phyloP scores from a whole-genome alignment of 208 protist genomes.

The Balamuthia mandrillaris region DNA sequence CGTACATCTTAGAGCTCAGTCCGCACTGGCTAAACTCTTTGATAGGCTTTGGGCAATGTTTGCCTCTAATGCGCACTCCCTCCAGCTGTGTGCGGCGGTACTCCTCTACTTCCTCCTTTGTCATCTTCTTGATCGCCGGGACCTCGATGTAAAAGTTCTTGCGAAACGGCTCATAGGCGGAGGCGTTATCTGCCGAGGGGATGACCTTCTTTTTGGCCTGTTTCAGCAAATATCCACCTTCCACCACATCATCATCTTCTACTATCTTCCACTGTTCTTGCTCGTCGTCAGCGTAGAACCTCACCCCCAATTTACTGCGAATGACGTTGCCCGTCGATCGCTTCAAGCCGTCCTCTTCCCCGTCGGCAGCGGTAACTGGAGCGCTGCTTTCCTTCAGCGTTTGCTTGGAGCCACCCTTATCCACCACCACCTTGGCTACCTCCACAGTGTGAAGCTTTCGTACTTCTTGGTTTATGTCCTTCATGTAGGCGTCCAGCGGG shows the following conservation, averaged over 20 bases:
- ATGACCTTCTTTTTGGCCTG: conserved; percentile 62
- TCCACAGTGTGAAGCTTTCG: conserved; percentile 22
- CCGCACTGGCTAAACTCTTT: conserved; percentile 64
- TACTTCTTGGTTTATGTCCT: conserved; percentile 48
- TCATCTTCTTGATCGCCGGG: conserved; percentile 52
- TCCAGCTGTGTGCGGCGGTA: conserved; percentile 48
- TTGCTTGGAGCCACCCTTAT: not conserved
- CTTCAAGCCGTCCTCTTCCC: not conserved
- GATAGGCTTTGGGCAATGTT: conserved; percentile 63
- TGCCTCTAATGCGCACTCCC: conserved; percentile 34
- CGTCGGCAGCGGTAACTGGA: not conserved
- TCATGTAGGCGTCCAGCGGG: conserved; percentile 76
- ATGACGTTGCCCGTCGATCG: too few species aligned
- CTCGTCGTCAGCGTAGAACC: conserved; percentile 43
- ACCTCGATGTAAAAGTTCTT: conserved; percentile 73
- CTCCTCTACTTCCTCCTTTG: conserved; percentile 39
- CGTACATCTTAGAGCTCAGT: conserved; percentile 38
- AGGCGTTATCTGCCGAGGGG: conserved; percentile 56
- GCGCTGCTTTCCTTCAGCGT: not conserved
- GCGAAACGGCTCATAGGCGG: conserved; percentile 57
- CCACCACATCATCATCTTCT: not conserved
- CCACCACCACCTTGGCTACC: not conserved
- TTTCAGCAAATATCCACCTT: not conserved
- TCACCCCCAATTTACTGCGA: not conserved
- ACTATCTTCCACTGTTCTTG: conserved; percentile 49